These are phyloP conservation scores for Coemansia sp. DNA, from an alignment of 192 early-diverging fungal genomes.

Conservation along the genomic window DNA sequence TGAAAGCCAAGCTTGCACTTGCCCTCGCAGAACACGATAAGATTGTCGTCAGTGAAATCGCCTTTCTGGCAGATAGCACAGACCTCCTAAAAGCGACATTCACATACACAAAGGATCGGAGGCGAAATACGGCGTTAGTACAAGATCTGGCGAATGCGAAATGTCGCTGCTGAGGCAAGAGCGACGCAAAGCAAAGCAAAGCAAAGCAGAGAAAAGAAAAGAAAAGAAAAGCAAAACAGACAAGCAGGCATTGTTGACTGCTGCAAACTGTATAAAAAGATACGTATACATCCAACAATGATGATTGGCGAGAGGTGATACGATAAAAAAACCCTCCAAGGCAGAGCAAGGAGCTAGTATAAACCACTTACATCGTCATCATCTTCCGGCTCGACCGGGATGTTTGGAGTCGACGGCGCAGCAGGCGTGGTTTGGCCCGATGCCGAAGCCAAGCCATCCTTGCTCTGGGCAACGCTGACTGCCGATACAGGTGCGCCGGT, in stretches of 20 bases:
- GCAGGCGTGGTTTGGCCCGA: background rate
- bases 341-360: background rate
- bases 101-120: background rate
- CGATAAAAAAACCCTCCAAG: background rate
- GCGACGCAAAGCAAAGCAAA: background rate
- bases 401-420: background rate
- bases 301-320: background rate
- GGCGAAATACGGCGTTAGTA: background rate
- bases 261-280: too few relatives aligned
- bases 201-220: too few relatives aligned
- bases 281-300: background rate
- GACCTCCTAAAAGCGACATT: slow-evolving; percentile 26
- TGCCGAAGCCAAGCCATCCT: background rate
- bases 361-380: background rate
- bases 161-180: background rate
- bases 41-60: slow-evolving; percentile 29
- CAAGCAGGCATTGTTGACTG: background rate
- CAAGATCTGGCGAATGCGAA: background rate
- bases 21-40: slow-evolving; percentile 50
- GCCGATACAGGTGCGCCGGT: background rate
- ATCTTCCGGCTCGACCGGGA: background rate
- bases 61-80: slow-evolving; percentile 43
- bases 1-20: slow-evolving; percentile 38
- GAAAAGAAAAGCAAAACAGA: too few relatives aligned
- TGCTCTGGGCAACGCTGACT: background rate